Evolutionary conservation across 441 rosid species (phyloP).

Genomic region (Oxalis stricta): DNA sequence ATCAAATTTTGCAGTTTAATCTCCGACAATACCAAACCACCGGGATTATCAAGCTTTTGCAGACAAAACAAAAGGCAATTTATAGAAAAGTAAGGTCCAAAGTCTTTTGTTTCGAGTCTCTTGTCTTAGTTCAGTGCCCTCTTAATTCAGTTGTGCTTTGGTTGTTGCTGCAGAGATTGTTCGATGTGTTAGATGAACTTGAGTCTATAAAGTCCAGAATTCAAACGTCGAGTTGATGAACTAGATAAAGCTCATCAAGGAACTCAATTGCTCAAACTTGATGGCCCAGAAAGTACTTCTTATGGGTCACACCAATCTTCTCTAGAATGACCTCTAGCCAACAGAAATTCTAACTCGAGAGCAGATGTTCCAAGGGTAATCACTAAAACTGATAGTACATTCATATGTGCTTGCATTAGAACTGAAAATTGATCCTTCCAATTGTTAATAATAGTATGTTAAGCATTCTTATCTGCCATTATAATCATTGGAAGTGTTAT

Average conservation of each 20-base stretch:
- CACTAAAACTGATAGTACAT: not conserved
- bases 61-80: conserved; percentile 37
- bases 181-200: conserved; percentile 59
- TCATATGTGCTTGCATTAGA: not conserved
- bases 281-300: conserved; percentile 16
- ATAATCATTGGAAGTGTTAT: not conserved
- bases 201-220: conserved; percentile 77
- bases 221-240: conserved; percentile 34
- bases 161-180: conserved; percentile 38
- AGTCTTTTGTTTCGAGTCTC: not conserved
- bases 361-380: conserved; percentile 32
- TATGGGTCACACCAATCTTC: conserved; percentile 23
- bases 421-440: not conserved
- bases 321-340: conserved; percentile 30
- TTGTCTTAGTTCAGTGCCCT: not conserved
- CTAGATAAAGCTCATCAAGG: conserved; percentile 27
- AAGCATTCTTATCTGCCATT: not conserved
- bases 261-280: conserved; percentile 20
- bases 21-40: conserved; percentile 84
- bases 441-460: not conserved
- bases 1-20: conserved; percentile 57
- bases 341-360: conserved; percentile 19
- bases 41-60: conserved; percentile 53
- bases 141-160: not conserved
- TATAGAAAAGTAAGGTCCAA: conserved; percentile 58